Evolutionary conservation across 2,329 filamentous ascomycete genomes (phyloP).

Genomic region (Cadophora gregata): DNA sequence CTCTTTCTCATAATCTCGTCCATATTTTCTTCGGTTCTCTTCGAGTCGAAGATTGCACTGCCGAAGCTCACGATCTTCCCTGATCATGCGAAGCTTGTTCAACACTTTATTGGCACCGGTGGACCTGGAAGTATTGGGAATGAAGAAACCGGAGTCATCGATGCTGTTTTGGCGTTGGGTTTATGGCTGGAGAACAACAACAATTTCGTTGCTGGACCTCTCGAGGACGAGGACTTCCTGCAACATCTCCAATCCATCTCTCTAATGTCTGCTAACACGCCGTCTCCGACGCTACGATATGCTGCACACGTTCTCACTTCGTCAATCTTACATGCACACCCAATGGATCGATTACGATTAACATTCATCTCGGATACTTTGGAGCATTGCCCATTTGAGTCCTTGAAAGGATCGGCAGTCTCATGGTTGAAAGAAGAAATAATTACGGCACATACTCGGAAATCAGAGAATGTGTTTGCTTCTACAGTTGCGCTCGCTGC

Average conservation of each 20-base stretch:
- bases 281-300: slow-evolving; percentile 47
- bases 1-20: slow-evolving; percentile 66
- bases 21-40: slow-evolving; percentile 66
- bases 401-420: slow-evolving; percentile 66
- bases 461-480: slow-evolving; percentile 51
- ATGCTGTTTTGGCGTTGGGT: slow-evolving; percentile 64
- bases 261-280: slow-evolving; percentile 46
- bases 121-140: slow-evolving; percentile 53
- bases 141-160: slow-evolving; percentile 59
- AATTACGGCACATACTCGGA: slow-evolving; percentile 47
- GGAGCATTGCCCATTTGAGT: slow-evolving; percentile 68
- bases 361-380: slow-evolving; percentile 68
- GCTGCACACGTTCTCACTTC: slow-evolving; percentile 46
- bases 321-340: slow-evolving; percentile 57
- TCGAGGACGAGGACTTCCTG: slow-evolving; percentile 56
- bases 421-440: slow-evolving; percentile 70
- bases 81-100: slow-evolving; percentile 60
- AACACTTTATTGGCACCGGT: slow-evolving; percentile 58
- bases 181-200: slow-evolving; percentile 62
- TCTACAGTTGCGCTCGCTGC: slow-evolving; percentile 61
- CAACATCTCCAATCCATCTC: slow-evolving; percentile 60
- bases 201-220: slow-evolving; percentile 47
- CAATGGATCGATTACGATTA: slow-evolving; percentile 62
- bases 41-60: slow-evolving; percentile 59
- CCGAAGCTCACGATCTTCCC: slow-evolving; percentile 65